Conservation (phyloP, 2,329 filamentous ascomycete species). For the Penicillium janthinellum region DNA sequence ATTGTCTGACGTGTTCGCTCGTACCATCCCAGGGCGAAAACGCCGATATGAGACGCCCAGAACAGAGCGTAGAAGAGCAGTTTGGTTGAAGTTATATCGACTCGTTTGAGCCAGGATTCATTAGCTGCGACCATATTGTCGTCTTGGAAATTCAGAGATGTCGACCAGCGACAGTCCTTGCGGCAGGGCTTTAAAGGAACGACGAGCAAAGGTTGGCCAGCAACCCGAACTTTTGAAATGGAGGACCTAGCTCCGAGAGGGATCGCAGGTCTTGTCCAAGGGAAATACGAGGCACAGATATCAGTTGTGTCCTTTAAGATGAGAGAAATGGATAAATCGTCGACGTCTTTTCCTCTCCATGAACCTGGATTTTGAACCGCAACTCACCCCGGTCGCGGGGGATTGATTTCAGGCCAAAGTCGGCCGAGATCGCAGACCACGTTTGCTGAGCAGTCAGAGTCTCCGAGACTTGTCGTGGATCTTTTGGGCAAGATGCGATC, state of each 20-base stretch:
- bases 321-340: slow-evolving; percentile 2
- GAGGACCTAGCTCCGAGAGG: background rate
- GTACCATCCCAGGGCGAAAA: slow-evolving; percentile 88
- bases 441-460: too few species aligned
- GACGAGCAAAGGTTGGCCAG: slow-evolving; percentile 26
- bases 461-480: background rate
- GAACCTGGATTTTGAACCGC: slow-evolving; percentile 12
- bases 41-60: slow-evolving; percentile 72
- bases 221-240: slow-evolving; percentile 16
- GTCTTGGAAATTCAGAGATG: slow-evolving; percentile 15
- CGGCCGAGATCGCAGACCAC: background rate
- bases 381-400: background rate
- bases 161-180: slow-evolving; percentile 33
- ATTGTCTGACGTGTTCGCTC: slow-evolving; percentile 31
- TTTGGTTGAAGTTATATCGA: slow-evolving; percentile 71
- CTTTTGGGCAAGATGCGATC: background rate
- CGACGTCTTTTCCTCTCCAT: slow-evolving; percentile 22
- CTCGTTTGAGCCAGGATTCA: slow-evolving; percentile 26
- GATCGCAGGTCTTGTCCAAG: background rate
- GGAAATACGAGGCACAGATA: background rate
- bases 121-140: slow-evolving; percentile 18
- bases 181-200: slow-evolving; percentile 16
- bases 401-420: background rate
- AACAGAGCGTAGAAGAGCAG: slow-evolving; percentile 79
- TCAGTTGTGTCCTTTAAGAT: background rate